Conservation (phyloP, 352 stramenopile species). For the Globisporangium acanthophoron region DNA sequence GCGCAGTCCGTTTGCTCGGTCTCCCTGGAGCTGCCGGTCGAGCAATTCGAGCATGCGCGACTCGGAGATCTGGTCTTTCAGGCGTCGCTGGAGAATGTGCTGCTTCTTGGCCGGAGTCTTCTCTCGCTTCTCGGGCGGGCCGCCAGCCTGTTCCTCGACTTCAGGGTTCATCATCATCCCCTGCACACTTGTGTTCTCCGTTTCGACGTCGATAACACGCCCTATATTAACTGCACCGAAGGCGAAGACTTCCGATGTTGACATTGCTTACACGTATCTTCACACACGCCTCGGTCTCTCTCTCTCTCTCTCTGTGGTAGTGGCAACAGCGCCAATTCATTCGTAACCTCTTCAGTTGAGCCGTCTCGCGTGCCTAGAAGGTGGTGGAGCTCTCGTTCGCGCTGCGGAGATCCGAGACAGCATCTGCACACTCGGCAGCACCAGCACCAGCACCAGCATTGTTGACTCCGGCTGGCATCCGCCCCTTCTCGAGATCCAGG, state of each 20-base stretch:
- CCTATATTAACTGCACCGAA: too few species aligned
- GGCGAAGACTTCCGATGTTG: too few species aligned
- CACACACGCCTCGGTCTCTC: not conserved
- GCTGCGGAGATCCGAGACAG: not conserved
- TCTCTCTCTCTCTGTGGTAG: not conserved
- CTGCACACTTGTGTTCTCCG: too few species aligned
- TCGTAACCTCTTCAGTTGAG: not conserved
- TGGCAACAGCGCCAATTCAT: not conserved
- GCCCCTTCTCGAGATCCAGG: slow-evolving; percentile 50
- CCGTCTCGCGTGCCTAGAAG: not conserved
- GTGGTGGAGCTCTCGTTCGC: not conserved
- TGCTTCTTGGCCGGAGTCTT: slow-evolving; percentile 10
- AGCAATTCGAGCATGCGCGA: slow-evolving; percentile 66
- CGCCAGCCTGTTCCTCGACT: slow-evolving; percentile 4
- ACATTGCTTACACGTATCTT: too few species aligned
- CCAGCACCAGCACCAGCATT: not conserved
- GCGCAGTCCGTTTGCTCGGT: slow-evolving; percentile 12
- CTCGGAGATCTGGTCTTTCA: slow-evolving; percentile 60
- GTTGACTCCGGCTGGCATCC: not conserved
- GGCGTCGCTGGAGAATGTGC: slow-evolving; percentile 37
- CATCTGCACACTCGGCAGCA: not conserved
- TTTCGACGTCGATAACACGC: too few species aligned
- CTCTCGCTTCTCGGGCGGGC: not conserved
- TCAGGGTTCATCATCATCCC: slow-evolving; percentile 8
- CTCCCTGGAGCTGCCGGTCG: slow-evolving; percentile 31